Evolutionary conservation across 2,329 filamentous ascomycete genomes (phyloP).

Genomic region (Neurospora sp.): DNA sequence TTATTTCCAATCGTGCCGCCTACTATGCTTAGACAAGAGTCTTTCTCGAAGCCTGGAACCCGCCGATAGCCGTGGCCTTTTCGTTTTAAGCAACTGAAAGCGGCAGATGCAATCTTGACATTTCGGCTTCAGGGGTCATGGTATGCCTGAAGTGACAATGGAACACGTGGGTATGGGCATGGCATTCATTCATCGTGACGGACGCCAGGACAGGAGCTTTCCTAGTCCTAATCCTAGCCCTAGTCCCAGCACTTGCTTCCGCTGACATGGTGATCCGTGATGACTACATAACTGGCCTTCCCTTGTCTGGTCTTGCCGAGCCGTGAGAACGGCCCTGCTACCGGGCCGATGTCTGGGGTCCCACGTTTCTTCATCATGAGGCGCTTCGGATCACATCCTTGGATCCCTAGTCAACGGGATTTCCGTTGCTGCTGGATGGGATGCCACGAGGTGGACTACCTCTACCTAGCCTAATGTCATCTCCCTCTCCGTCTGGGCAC

Average conservation of each 20-base stretch:
- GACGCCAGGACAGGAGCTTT: background rate
- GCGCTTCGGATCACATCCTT: background rate
- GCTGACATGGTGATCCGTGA: background rate
- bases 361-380: background rate
- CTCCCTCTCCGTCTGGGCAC: background rate
- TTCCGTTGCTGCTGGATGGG: background rate
- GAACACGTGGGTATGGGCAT: background rate
- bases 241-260: background rate
- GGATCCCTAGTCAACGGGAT: background rate
- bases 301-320: background rate
- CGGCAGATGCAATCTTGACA: background rate
- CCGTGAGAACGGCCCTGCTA: background rate
- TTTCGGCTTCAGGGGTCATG: background rate
- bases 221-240: background rate
- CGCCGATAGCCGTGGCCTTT: background rate
- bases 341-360: background rate
- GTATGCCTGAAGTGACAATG: background rate
- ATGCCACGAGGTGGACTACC: background rate
- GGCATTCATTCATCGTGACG: background rate
- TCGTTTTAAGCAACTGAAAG: background rate
- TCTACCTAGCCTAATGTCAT: background rate
- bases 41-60: background rate
- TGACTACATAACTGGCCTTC: background rate
- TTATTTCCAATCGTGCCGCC: background rate
- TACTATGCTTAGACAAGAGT: background rate